phyloP scores from a whole-genome alignment of 768 basidiomycete species.

The Tylopilus rubrobrunneus region DNA sequence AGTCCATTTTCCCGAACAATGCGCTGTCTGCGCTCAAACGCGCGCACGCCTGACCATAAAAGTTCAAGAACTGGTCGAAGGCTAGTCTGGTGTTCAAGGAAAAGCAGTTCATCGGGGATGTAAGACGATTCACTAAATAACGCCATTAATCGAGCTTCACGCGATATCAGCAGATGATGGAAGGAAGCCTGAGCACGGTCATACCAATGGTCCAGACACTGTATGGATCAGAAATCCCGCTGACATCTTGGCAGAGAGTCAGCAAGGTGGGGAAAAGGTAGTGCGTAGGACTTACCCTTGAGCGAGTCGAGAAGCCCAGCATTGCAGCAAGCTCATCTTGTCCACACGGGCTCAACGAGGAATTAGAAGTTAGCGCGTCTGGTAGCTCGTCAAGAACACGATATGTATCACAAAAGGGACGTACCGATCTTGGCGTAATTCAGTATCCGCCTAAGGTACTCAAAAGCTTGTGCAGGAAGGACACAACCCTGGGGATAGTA shows the following conservation, averaged over 20 bases:
- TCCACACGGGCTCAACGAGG: constrained; percentile 14
- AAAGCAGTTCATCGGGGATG: not conserved
- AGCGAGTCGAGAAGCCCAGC: constrained; percentile 13
- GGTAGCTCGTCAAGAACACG: not conserved
- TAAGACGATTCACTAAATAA: constrained; percentile 7
- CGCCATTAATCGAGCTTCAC: constrained; percentile 11
- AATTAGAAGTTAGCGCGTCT: constrained; percentile 18
- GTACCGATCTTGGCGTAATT: constrained; percentile 12
- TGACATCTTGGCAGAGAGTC: not conserved
- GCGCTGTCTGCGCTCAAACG: constrained; percentile 13
- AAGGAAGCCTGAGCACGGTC: too few relatives aligned
- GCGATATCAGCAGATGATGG: constrained; percentile 2
- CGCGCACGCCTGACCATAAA: constrained; percentile 9
- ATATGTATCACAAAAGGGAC: not conserved
- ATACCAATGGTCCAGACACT: too few relatives aligned
- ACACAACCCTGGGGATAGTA: constrained; percentile 8
- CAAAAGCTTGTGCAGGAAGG: constrained; percentile 5
- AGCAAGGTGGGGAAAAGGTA: not conserved
- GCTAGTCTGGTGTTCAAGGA: not conserved
- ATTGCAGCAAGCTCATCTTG: constrained; percentile 12
- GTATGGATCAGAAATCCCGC: not conserved
- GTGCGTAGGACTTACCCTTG: not conserved
- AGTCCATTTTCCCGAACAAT: constrained; percentile 5
- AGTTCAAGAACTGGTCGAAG: constrained; percentile 14
- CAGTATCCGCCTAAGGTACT: constrained; percentile 13